Percentiles rank a stretch among this genome's conserved stretches.
These are phyloP conservation scores for Bacidia rubella DNA, from an alignment of 495 filamentous ascomycete genomes.

Conservation along the genomic window DNA sequence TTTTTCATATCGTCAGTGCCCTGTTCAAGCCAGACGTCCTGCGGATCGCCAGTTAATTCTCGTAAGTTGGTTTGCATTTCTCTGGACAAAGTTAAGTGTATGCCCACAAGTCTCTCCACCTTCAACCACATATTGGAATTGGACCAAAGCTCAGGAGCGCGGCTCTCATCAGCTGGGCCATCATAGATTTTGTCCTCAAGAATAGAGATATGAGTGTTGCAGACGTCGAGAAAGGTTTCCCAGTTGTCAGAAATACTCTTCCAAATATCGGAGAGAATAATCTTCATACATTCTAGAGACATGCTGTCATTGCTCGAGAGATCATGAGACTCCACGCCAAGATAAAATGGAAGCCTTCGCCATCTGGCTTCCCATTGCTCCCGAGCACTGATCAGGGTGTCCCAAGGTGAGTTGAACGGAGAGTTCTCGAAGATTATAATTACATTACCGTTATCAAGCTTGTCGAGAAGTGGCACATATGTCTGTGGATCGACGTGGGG, in stretches of 20 bases:
- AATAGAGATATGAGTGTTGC: slow-evolving; percentile 16
- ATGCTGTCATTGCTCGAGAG: slow-evolving; percentile 23
- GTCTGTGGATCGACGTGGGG: slow-evolving; percentile 7
- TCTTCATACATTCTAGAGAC: slow-evolving; percentile 34
- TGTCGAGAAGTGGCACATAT: slow-evolving; percentile 20
- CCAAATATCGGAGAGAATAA: slow-evolving; percentile 38
- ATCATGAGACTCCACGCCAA: slow-evolving; percentile 22
- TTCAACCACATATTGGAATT: slow-evolving; percentile 38
- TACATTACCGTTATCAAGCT: slow-evolving; percentile 36
- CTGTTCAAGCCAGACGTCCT: slow-evolving; percentile 17
- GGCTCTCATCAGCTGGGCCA: slow-evolving; percentile 38
- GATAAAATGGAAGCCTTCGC: slow-evolving; percentile 38
- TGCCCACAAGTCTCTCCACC: slow-evolving; percentile 39
- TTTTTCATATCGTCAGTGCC: slow-evolving; percentile 16
- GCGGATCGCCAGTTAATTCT: slow-evolving; percentile 21
- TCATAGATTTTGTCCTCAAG: slow-evolving; percentile 47
- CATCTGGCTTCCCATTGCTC: slow-evolving; percentile 37
- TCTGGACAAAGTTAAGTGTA: slow-evolving; percentile 33
- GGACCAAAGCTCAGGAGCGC: slow-evolving; percentile 41
- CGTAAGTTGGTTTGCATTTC: slow-evolving; percentile 31
- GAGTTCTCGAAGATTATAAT: slow-evolving; percentile 43
- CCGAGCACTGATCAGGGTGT: slow-evolving; percentile 37
- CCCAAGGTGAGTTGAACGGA: slow-evolving; percentile 27
- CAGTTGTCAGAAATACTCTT: slow-evolving; percentile 31
- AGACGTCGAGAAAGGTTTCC: slow-evolving; percentile 31